phyloP scores from a whole-genome alignment of 2,329 filamentous ascomycete species.

The Botrytis squamosa region DNA sequence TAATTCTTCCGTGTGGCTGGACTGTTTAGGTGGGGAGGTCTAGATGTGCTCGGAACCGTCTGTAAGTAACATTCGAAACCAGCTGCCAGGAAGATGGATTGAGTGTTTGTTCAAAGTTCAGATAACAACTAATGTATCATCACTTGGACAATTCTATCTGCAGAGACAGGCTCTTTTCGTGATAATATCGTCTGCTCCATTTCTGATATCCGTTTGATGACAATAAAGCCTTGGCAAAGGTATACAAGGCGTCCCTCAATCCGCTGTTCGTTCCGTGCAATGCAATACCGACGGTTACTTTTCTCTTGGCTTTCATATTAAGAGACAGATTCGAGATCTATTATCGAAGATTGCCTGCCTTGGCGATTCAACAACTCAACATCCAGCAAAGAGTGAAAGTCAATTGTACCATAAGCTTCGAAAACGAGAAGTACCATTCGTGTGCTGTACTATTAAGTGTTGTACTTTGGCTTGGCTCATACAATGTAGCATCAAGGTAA shows the following conservation, averaged over 20 bases:
- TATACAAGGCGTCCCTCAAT: slow-evolving; percentile 19
- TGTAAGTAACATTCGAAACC: slow-evolving; percentile 1
- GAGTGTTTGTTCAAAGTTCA: not conserved
- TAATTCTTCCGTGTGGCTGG: slow-evolving; percentile 8
- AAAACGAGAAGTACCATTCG: slow-evolving; percentile 10
- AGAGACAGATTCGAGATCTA: slow-evolving; percentile 14
- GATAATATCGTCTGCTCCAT: slow-evolving; percentile 11
- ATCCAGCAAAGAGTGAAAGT: not conserved
- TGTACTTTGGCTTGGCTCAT: slow-evolving; percentile 20
- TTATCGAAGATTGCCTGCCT: slow-evolving; percentile 9
- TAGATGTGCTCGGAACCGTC: slow-evolving; percentile 5
- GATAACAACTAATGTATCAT: not conserved
- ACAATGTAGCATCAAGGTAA: not conserved
- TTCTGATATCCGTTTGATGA: not conserved
- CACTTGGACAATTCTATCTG: not conserved
- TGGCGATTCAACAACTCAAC: slow-evolving; percentile 23
- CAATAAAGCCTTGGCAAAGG: slow-evolving; percentile 9
- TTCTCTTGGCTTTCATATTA: slow-evolving; percentile 20
- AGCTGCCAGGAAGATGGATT: slow-evolving; percentile 1
- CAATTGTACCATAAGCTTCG: not conserved
- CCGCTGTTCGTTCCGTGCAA: slow-evolving; percentile 11
- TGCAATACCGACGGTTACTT: slow-evolving; percentile 11
- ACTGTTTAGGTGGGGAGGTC: not conserved
- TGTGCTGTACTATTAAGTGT: slow-evolving; percentile 3
- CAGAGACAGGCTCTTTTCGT: slow-evolving; percentile 9